Percentiles rank a stretch among this genome's conserved stretches.
Conservation (phyloP, 805 yeast genomes). For the Candida nemodendra region DNA sequence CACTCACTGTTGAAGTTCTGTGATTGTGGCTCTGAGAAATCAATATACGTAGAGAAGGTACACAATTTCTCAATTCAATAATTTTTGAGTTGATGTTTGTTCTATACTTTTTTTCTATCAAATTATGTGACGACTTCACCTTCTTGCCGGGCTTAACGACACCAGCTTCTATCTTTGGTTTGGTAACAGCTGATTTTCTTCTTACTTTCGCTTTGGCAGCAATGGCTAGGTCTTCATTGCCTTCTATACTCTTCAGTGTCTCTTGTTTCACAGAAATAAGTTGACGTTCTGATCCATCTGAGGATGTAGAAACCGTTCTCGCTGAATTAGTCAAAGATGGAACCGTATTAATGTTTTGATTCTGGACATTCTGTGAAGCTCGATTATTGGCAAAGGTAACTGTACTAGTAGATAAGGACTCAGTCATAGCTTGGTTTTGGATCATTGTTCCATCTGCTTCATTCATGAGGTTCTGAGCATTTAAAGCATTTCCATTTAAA, state of each 20-base stretch:
- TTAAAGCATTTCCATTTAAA: background rate
- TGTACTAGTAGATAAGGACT: slow-evolving; percentile 29
- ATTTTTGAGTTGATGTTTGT: slow-evolving; percentile 78
- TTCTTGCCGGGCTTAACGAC: slow-evolving; percentile 33
- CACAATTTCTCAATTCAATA: slow-evolving; percentile 69
- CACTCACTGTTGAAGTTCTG: slow-evolving; percentile 30
- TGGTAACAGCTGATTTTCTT: slow-evolving; percentile 8
- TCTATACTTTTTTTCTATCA: slow-evolving; percentile 80
- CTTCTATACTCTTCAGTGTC: too few species aligned
- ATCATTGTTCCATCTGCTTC: background rate
- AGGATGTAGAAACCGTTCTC: slow-evolving; percentile 17
- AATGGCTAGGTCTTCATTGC: background rate
- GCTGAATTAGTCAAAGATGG: slow-evolving; percentile 16
- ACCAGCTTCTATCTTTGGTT: slow-evolving; percentile 9
- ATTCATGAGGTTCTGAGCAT: background rate
- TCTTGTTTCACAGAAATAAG: slow-evolving; percentile 3
- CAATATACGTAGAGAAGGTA: slow-evolving; percentile 64
- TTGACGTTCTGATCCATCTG: background rate
- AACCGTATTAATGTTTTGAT: background rate
- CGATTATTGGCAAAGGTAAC: slow-evolving; percentile 25
- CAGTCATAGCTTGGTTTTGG: slow-evolving; percentile 20
- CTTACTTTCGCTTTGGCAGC: slow-evolving; percentile 3
- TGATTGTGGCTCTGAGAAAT: slow-evolving; percentile 37
- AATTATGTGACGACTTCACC: slow-evolving; percentile 69
- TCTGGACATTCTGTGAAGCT: background rate